Conservation (phyloP, 371 early-diverging fungal species). For the Entomophthora muscae region DNA sequence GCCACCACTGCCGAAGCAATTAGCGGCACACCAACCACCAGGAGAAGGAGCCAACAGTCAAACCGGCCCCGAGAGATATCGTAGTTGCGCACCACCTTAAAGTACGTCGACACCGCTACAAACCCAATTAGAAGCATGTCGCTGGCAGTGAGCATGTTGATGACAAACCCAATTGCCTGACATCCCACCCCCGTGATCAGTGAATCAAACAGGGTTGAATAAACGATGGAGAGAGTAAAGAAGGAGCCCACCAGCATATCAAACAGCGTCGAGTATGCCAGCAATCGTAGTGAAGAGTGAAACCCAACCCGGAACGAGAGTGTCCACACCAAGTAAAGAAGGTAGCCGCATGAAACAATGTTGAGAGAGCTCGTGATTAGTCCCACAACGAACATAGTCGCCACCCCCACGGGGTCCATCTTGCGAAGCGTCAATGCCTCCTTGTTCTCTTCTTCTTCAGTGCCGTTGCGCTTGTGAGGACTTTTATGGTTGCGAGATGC, state of each 20-base stretch:
- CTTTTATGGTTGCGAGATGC: background rate
- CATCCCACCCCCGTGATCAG: background rate
- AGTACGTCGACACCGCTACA: background rate
- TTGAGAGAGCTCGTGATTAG: slow-evolving; percentile 5
- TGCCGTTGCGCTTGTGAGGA: background rate
- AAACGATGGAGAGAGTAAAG: slow-evolving; percentile 6
- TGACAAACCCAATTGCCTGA: slow-evolving; percentile 4
- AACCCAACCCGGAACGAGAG: background rate
- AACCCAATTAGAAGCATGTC: slow-evolving; percentile 9
- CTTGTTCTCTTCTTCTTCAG: slow-evolving; percentile 6
- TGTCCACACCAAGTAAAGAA: background rate
- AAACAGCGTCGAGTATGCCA: background rate
- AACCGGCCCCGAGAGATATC: background rate
- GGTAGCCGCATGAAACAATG: background rate
- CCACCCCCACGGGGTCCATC: background rate
- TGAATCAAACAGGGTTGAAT: slow-evolving; percentile 1
- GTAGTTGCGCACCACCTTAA: background rate
- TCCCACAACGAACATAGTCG: slow-evolving; percentile 3
- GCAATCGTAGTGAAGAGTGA: background rate
- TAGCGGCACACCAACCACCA: slow-evolving; percentile 1
- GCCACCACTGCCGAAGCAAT: slow-evolving; percentile 1
- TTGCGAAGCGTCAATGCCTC: background rate
- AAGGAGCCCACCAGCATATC: slow-evolving; percentile 9
- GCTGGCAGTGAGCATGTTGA: background rate
- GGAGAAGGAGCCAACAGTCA: background rate